phyloP scores from a whole-genome alignment of 495 filamentous ascomycete species.

The Neurospora tetraspora region DNA sequence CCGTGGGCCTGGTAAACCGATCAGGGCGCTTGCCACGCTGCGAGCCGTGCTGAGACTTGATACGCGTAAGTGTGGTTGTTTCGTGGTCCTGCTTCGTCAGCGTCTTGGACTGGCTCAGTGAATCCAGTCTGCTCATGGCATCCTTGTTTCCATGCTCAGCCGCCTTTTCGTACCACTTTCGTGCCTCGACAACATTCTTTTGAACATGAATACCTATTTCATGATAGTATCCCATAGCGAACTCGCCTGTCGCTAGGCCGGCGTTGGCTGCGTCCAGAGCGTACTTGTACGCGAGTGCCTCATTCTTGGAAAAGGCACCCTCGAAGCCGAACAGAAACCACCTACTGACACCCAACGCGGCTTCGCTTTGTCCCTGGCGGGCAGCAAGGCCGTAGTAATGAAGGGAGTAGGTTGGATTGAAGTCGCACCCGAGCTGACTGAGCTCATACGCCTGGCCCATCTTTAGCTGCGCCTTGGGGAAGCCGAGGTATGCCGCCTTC shows the following conservation, averaged over 20 bases:
- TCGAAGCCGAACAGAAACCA: constrained; percentile 98
- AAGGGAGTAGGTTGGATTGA: constrained; percentile 81
- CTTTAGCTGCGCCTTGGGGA: constrained; percentile 94
- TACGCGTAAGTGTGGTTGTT: constrained; percentile 75
- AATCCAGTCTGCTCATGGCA: constrained; percentile 69
- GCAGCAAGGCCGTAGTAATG: constrained; percentile 95
- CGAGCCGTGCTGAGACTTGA: constrained; percentile 88
- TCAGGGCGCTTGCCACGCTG: constrained; percentile 63
- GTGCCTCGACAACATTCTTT: constrained; percentile 71
- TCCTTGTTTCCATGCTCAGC: constrained; percentile 89
- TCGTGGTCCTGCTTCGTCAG: constrained; percentile 89
- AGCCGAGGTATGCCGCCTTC: constrained; percentile 92
- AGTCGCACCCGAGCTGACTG: constrained; percentile 86
- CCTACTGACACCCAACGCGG: constrained; percentile 93
- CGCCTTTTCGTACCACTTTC: constrained; percentile 84
- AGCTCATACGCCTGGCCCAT: constrained; percentile 96
- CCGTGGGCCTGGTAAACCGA: constrained; percentile 41
- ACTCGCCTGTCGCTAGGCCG: constrained; percentile 83
- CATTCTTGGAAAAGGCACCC: constrained; percentile 85
- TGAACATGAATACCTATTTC: constrained; percentile 87
- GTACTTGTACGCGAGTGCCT: constrained; percentile 83
- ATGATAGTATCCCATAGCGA: constrained; percentile 94
- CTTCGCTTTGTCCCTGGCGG: constrained; percentile 77
- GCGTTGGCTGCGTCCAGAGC: constrained; percentile 74
- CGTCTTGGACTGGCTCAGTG: constrained; percentile 74